phyloP scores from a whole-genome alignment of 768 basidiomycete genomes.

The Tulasnella calospora region DNA sequence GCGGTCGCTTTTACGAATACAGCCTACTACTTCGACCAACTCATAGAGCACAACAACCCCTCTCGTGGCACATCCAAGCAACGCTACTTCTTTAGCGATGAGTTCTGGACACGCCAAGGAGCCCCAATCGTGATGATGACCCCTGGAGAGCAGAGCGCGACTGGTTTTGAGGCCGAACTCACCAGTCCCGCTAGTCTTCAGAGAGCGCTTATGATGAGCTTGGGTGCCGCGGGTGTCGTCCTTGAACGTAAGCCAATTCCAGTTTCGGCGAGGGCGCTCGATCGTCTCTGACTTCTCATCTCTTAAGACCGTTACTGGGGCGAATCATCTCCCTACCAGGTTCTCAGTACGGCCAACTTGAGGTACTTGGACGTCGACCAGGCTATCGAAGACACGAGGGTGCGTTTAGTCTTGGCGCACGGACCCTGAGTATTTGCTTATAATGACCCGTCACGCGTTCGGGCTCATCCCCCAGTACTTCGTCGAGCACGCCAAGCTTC shows the following conservation, averaged over 20 bases:
- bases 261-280: not conserved
- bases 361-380: conserved; percentile 7
- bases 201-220: not conserved
- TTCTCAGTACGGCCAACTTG: conserved; percentile 5
- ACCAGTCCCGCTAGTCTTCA: not conserved
- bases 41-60: conserved; percentile 27
- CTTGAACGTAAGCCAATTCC: conserved; percentile 20
- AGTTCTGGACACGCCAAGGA: conserved; percentile 10
- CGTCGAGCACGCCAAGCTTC: conserved; percentile 20
- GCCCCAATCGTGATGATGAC: conserved; percentile 22
- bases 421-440: not conserved
- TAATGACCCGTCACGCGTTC: not conserved
- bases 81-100: conserved; percentile 24
- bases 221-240: conserved; percentile 23
- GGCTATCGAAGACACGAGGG: conserved; percentile 9
- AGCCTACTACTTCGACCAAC: conserved; percentile 25
- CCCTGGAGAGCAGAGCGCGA: conserved; percentile 23
- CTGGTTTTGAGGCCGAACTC: not conserved
- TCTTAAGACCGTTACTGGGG: conserved; percentile 23
- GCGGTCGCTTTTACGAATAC: too few relatives aligned
- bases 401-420: not conserved
- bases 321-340: conserved; percentile 6
- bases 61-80: conserved; percentile 28
- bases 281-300: not conserved
- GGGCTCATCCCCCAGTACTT: conserved; percentile 21